Conservation (phyloP, 2,329 filamentous ascomycete genomes). For the Pseudogymnoascus sp. region DNA sequence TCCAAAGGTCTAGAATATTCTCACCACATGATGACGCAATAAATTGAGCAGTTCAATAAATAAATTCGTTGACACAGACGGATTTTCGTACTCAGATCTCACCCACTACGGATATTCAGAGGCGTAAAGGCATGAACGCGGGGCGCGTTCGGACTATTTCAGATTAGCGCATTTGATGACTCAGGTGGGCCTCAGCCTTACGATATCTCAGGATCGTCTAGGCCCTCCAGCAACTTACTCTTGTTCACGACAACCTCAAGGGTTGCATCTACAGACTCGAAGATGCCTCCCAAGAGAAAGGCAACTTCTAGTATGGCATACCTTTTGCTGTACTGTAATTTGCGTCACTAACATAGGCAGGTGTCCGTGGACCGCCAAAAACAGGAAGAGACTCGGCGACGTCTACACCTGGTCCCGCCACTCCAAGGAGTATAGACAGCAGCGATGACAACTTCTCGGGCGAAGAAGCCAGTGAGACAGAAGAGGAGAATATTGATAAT, state of each 20-base stretch:
- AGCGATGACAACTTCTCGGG: constrained; percentile 45
- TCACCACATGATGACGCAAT: constrained; percentile 6
- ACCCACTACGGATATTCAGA: constrained; percentile 3
- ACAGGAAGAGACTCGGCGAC: constrained; percentile 48
- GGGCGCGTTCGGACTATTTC: constrained; percentile 1
- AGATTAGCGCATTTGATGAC: constrained; percentile 1
- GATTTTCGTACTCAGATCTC: not conserved
- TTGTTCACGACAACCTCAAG: constrained; percentile 6
- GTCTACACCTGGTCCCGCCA: constrained; percentile 55
- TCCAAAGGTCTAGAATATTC: not conserved
- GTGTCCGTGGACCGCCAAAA: constrained; percentile 44
- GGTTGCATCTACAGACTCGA: constrained; percentile 13
- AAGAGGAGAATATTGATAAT: constrained; percentile 47
- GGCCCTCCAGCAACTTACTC: not conserved
- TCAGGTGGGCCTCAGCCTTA: constrained; percentile 7
- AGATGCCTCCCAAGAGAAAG: constrained; percentile 68
- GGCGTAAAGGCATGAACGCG: not conserved
- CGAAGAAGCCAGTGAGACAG: constrained; percentile 43
- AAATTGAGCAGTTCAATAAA: not conserved
- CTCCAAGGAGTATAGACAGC: constrained; percentile 51
- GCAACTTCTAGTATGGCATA: constrained; percentile 44
- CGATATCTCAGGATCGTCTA: not conserved
- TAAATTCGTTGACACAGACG: not conserved
- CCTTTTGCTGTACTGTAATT: constrained; percentile 20
- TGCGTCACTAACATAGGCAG: constrained; percentile 32